Evolutionary conservation across 345 rosid species (phyloP).

Genomic region (Rhodamnia argentea): DNA sequence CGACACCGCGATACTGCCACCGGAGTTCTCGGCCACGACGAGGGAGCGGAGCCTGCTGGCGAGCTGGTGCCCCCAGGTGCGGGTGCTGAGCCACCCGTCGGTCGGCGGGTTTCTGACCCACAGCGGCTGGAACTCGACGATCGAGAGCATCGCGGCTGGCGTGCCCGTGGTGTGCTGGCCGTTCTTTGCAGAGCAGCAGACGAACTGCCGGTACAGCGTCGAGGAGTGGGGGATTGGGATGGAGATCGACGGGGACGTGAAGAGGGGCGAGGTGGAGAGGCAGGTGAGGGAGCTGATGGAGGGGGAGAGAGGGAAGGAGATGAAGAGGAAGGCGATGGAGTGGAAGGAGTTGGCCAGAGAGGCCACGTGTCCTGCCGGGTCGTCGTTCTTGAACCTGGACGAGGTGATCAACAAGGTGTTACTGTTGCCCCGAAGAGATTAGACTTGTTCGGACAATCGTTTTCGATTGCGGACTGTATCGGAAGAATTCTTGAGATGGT

Average conservation of each 20-base stretch:
- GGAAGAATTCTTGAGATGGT: background rate
- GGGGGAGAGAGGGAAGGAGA: conserved; percentile 38
- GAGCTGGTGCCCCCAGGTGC: conserved; percentile 53
- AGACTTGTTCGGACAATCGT: background rate
- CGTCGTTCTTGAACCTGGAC: conserved; percentile 22
- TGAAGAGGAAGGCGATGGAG: conserved; percentile 33
- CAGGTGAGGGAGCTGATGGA: conserved; percentile 43
- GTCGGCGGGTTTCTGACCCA: conserved; percentile 55
- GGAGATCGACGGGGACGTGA: conserved; percentile 47
- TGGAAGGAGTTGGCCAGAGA: conserved; percentile 28
- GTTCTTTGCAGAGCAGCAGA: conserved; percentile 56
- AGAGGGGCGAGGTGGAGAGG: conserved; percentile 33
- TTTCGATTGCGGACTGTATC: background rate
- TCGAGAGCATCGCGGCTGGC: conserved; percentile 34
- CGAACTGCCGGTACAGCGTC: conserved; percentile 34
- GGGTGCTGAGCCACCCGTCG: conserved; percentile 36
- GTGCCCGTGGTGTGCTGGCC: conserved; percentile 62
- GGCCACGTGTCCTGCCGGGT: conserved; percentile 15
- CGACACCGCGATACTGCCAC: conserved; percentile 25
- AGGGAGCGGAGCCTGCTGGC: conserved; percentile 23
- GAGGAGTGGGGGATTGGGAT: conserved; percentile 52
- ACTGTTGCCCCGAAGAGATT: background rate
- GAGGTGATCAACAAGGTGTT: conserved; percentile 17
- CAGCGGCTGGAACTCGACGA: conserved; percentile 54
- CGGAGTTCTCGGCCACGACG: conserved; percentile 24